These are phyloP conservation scores for Colletotrichum musae DNA, from an alignment of 2,329 filamentous ascomycete genomes.

Conservation along the genomic window DNA sequence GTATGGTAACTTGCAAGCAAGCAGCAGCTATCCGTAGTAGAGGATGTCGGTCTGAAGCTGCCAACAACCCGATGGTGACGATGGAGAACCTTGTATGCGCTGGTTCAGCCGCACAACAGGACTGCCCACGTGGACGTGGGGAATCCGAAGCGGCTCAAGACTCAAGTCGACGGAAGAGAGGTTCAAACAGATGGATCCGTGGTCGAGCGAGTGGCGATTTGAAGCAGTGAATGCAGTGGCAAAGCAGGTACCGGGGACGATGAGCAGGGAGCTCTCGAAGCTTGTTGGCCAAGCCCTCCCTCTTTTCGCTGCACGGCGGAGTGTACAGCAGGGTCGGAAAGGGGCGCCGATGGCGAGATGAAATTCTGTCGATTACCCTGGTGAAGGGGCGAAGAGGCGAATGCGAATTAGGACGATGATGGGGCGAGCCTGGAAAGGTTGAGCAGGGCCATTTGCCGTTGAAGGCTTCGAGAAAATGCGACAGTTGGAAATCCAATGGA, in stretches of 20 bases:
- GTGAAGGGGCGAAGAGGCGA: constrained; percentile 5
- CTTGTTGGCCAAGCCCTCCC: background rate
- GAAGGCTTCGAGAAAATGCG: too few species aligned
- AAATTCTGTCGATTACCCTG: background rate
- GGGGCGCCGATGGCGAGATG: too few species aligned
- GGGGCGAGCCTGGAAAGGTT: constrained; percentile 10
- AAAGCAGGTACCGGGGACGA: constrained; percentile 2
- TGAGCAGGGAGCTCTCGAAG: constrained; percentile 18
- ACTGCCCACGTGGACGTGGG: constrained; percentile 24
- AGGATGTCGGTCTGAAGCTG: background rate
- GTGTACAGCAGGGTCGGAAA: too few species aligned
- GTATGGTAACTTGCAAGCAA: too few species aligned
- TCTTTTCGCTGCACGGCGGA: too few species aligned
- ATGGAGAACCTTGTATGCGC: background rate
- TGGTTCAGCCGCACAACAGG: constrained; percentile 16
- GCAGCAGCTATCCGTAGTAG: too few species aligned
- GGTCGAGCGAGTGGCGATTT: constrained; percentile 19
- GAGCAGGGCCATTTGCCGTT: too few species aligned
- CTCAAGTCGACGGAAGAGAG: background rate
- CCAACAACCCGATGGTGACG: background rate
- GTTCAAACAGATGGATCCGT: constrained; percentile 22
- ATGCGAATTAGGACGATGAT: constrained; percentile 23
- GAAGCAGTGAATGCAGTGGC: background rate
- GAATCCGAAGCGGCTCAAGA: constrained; percentile 15
- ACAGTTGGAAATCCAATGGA: too few species aligned